Evolutionary conservation across 2,329 filamentous ascomycete genomes (phyloP).

Genomic region (Microthyrium microscopicum): DNA sequence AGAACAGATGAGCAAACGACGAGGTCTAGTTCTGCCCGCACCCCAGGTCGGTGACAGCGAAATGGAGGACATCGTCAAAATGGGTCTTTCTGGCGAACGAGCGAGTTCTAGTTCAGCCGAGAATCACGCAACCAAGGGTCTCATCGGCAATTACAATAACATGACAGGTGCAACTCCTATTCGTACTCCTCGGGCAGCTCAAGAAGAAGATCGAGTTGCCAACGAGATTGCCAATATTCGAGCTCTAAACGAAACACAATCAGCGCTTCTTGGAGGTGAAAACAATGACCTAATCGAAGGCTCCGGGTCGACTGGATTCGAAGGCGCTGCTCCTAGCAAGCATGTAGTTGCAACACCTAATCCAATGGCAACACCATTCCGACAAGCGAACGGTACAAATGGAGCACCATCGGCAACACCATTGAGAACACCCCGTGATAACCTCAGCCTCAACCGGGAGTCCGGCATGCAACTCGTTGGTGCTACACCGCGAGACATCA

Average conservation of each 20-base stretch:
- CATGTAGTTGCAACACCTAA: constrained; percentile 84
- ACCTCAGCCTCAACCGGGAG: constrained; percentile 63
- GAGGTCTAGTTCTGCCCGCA: constrained; percentile 63
- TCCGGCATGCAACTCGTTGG: constrained; percentile 51
- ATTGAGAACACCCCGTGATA: constrained; percentile 75
- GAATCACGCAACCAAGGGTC: constrained; percentile 66
- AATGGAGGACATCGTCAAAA: constrained; percentile 95
- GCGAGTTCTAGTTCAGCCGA: constrained; percentile 67
- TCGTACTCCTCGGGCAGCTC: constrained; percentile 75
- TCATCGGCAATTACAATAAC: constrained; percentile 73
- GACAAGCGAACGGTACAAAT: constrained; percentile 42
- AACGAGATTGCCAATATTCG: constrained; percentile 93
- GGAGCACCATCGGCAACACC: constrained; percentile 62
- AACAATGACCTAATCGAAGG: constrained; percentile 81
- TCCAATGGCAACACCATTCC: constrained; percentile 78
- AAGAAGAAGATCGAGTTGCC: constrained; percentile 86
- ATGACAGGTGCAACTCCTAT: constrained; percentile 75
- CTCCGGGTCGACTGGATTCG: constrained; percentile 68
- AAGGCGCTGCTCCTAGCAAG: constrained; percentile 64
- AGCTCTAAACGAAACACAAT: constrained; percentile 83
- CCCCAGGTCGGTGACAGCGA: constrained; percentile 89
- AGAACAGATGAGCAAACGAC: constrained; percentile 88
- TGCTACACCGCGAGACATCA: constrained; percentile 62
- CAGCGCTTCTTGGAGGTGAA: constrained; percentile 80
- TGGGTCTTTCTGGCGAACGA: constrained; percentile 84